Conservation (phyloP, 2,329 filamentous ascomycete genomes). For the Venturia carpophila region DNA sequence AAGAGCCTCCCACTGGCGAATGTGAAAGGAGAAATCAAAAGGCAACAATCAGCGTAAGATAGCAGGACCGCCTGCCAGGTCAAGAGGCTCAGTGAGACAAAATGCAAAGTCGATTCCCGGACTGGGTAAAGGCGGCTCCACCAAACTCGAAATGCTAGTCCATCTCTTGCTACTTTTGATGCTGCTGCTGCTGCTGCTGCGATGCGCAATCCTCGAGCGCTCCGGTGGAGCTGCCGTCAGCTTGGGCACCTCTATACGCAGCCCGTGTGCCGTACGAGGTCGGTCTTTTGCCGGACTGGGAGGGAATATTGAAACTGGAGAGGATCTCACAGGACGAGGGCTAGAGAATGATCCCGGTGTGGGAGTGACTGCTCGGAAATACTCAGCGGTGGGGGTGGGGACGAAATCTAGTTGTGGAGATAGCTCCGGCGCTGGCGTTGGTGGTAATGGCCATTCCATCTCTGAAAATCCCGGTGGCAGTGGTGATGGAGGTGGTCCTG, state of each 20-base stretch:
- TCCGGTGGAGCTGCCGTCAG: conserved; percentile 6
- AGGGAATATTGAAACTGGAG: not conserved
- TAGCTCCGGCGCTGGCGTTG: not conserved
- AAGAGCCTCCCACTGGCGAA: not conserved
- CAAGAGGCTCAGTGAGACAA: conserved; percentile 9
- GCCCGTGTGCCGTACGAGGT: not conserved
- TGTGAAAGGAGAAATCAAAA: no score
- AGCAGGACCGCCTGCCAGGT: not conserved
- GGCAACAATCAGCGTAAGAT: not conserved
- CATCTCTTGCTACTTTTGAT: conserved; percentile 4
- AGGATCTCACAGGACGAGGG: not conserved
- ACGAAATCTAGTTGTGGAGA: not conserved
- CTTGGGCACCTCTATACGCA: conserved; percentile 2
- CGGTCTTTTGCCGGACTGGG: not conserved
- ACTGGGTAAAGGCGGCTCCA: conserved; percentile 13
- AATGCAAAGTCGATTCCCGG: conserved; percentile 13
- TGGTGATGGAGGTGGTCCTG: conserved; percentile 8
- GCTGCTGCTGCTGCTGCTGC: not conserved
- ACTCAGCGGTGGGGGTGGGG: conserved; percentile 1
- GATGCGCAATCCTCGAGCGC: not conserved
- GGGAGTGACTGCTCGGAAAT: not conserved
- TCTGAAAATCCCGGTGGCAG: conserved; percentile 14
- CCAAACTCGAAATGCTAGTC: conserved; percentile 10
- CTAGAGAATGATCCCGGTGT: not conserved
- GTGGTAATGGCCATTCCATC: conserved; percentile 12